These are phyloP conservation scores for Stagonosporopsis tanaceti DNA, from an alignment of 2,329 filamentous ascomycete species.

Conservation along the genomic window DNA sequence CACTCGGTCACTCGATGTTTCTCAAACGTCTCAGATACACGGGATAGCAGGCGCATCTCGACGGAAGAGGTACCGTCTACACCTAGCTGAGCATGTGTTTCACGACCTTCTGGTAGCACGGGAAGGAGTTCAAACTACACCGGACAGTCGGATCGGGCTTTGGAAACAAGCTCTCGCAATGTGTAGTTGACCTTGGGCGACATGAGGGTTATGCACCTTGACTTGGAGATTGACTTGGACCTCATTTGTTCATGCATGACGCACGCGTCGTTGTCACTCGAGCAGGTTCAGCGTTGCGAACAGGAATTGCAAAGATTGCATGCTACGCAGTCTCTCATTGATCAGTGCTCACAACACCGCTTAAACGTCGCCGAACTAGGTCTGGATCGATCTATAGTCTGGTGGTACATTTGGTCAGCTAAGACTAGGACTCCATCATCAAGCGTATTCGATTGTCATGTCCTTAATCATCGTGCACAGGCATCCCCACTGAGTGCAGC, in stretches of 20 bases:
- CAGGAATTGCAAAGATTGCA: not conserved
- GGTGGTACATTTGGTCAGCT: not conserved
- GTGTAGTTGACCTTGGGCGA: not conserved
- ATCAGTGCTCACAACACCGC: not conserved
- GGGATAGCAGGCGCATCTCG: slow-evolving; percentile 7
- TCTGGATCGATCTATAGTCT: slow-evolving; percentile 8
- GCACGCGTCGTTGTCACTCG: not conserved
- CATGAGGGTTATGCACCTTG: not conserved
- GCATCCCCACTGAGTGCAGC: not conserved
- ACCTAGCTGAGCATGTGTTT: slow-evolving; percentile 6
- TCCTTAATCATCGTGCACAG: slow-evolving; percentile 2
- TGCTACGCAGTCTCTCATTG: not conserved
- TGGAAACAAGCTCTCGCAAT: not conserved
- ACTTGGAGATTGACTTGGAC: not conserved
- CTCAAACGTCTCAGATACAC: slow-evolving; percentile 18
- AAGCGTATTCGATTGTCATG: not conserved
- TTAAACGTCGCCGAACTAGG: not conserved
- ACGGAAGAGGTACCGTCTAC: slow-evolving; percentile 4
- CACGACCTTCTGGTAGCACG: not conserved
- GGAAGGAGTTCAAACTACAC: slow-evolving; percentile 1
- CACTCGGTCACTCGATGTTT: slow-evolving; percentile 1
- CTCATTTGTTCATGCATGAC: not conserved
- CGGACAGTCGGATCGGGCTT: not conserved
- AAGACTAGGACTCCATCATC: not conserved
- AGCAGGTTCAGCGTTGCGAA: not conserved